Conservation (phyloP, 2,329 filamentous ascomycete species). For the Neonectria neomacrospora region DNA sequence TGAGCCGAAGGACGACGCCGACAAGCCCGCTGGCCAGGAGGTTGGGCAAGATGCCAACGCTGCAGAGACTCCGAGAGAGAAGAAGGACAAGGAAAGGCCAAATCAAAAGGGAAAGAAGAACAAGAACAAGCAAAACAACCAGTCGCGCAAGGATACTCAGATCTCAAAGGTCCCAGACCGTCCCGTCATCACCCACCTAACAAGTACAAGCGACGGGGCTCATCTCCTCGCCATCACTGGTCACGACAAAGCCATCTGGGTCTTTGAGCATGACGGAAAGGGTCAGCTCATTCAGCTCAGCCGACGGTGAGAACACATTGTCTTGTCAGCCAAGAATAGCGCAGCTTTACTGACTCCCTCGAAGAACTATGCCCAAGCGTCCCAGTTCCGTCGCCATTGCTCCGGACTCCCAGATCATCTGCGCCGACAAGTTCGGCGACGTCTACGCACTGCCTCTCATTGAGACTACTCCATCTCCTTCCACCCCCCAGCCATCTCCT, state of each 20-base stretch:
- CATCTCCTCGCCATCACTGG: conserved; percentile 82
- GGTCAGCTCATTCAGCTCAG: conserved; percentile 75
- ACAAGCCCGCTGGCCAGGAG: conserved; percentile 39
- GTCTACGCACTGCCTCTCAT: conserved; percentile 82
- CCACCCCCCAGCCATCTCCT: conserved; percentile 29
- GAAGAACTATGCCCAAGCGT: conserved; percentile 86
- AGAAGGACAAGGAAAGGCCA: conserved; percentile 35
- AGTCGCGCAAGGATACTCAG: conserved; percentile 34
- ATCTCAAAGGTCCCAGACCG: conserved; percentile 56
- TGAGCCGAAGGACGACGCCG: conserved; percentile 37
- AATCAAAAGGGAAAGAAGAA: conserved; percentile 46
- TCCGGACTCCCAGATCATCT: conserved; percentile 78
- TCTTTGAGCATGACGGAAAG: conserved; percentile 74
- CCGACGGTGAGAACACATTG: conserved; percentile 67
- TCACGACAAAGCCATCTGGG: conserved; percentile 92
- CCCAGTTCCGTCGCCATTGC: conserved; percentile 81
- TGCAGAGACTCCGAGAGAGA: conserved; percentile 19
- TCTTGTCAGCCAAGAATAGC: not conserved
- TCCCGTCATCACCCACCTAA: conserved; percentile 76
- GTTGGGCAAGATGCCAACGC: conserved; percentile 17
- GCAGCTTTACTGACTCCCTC: conserved; percentile 41
- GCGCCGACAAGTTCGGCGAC: conserved; percentile 96
- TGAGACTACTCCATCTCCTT: conserved; percentile 32
- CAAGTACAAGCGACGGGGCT: conserved; percentile 69
- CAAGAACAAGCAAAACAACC: conserved; percentile 45